Base-by-base conservation (phyloP, 805 yeast species). In the Helenozyma rhizophorensis region DNA sequence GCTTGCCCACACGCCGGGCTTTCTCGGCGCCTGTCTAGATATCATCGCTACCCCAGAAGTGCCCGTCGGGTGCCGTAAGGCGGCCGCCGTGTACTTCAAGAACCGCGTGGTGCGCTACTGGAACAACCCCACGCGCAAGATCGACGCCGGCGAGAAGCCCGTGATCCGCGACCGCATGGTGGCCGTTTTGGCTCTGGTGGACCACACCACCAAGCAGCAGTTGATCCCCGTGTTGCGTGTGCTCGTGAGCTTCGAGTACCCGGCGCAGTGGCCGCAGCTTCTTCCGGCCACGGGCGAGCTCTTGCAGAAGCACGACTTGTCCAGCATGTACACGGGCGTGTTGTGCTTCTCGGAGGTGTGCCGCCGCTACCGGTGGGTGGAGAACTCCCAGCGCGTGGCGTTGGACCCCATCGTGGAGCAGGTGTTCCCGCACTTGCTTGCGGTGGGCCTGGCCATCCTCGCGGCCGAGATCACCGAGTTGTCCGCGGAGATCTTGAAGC, bases 21-120 rank as follows among this genome's bases (percentile, higher is more conserved):
- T 89, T 51, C 61, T 86, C 24, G 83, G 83, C 4, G 89, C 90
- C 2, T 84, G 95, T 56, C 62, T 90, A 28, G 90, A 85, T 51
- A 80, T 88, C 32, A 68, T 87, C 13, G 54, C 72, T 12, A 72
- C 76, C 14, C 59, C 60, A 6, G 74, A 70, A 12, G 35, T 43
- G 40, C 40, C 40, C 23, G 38, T 40, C 2, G 73, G 68, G 15
- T 68, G 83, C 30, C 73, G 79, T 45, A 63, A 76, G 30, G 84
- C 94, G 9, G 82, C 94, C 2, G 88, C 93, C 0, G 79, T 90
- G 4, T 86, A 77, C 56, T 76, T 87, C 56, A 90, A 90, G 55
- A 89, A 90, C 56, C 70, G 78, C 36, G 69, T 87, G 14, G 62
- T 68, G 11, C 68, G 74, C 23, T 68, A 74, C 32, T 89, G 97